Conservation (phyloP, 441 rosid species). For the Gossypium laxum region DNA sequence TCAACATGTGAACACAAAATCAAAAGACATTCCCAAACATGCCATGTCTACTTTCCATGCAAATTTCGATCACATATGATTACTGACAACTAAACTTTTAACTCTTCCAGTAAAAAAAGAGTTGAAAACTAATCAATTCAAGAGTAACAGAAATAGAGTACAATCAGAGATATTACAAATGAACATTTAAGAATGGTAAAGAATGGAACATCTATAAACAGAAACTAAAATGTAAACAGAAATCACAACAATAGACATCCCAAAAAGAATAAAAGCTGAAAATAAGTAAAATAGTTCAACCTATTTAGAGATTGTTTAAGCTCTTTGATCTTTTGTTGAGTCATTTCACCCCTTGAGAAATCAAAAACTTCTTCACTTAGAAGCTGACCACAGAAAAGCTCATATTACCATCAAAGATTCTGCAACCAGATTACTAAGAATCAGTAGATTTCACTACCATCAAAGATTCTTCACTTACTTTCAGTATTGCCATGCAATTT, state of each 20-base stretch:
- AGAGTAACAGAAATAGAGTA: background rate
- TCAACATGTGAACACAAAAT: background rate
- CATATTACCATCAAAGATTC: constrained; percentile 14
- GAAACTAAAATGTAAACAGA: background rate
- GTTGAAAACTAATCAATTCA: background rate
- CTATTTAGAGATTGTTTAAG: constrained; percentile 95
- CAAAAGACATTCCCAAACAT: background rate
- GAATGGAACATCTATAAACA: background rate
- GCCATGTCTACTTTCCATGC: background rate
- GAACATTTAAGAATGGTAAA: background rate
- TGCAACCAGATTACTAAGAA: background rate
- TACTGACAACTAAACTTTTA: background rate
- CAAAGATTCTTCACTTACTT: constrained; percentile 37
- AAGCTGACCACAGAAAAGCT: constrained; percentile 43
- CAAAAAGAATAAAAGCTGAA: background rate
- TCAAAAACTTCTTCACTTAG: constrained; percentile 99
- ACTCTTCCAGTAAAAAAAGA: background rate
- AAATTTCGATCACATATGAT: background rate
- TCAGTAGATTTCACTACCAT: constrained; percentile 3
- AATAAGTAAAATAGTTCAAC: constrained; percentile 16
- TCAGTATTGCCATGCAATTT: constrained; percentile 95
- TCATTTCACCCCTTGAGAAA: constrained; percentile 99
- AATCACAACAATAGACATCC: background rate
- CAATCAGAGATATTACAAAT: background rate
- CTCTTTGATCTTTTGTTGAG: constrained; percentile 93